phyloP scores from a whole-genome alignment of 225 moss, liverwort and hornwort genomes.

The Marchantia polymorpha region DNA sequence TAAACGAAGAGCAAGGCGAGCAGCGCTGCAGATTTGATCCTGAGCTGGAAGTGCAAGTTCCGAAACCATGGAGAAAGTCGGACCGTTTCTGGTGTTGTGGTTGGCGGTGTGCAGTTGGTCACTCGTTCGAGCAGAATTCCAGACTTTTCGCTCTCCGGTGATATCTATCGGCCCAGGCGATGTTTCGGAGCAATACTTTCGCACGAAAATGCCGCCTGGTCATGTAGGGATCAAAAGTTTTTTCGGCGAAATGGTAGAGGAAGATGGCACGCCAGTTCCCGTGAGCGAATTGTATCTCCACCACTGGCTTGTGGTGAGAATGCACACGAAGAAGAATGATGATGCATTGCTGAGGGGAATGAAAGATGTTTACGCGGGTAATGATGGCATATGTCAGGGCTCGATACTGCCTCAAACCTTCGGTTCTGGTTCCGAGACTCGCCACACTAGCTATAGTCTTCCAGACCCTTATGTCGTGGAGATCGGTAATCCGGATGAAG shows the following conservation, averaged over 20 bases:
- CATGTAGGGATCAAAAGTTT: constrained; percentile 24
- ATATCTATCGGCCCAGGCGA: constrained; percentile 21
- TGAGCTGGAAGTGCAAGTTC: too few relatives aligned
- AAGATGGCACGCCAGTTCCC: constrained; percentile 10
- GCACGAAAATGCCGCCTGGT: constrained; percentile 16
- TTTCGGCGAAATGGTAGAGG: constrained; percentile 23
- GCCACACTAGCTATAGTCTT: constrained; percentile 20
- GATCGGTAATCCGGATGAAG: constrained; percentile 19
- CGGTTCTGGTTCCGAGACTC: constrained; percentile 35
- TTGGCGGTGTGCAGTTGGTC: not conserved
- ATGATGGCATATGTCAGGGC: constrained; percentile 19
- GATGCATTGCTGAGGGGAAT: not conserved
- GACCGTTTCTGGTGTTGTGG: not conserved
- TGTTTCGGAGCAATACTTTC: not conserved
- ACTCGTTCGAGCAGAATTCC: not conserved
- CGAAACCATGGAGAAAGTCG: not conserved
- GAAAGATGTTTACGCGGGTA: not conserved
- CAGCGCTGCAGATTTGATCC: too few relatives aligned
- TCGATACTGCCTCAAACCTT: constrained; percentile 1
- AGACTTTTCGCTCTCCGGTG: constrained; percentile 20
- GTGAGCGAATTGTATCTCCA: constrained; percentile 23
- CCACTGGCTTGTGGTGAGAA: not conserved
- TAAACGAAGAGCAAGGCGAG: too few relatives aligned
- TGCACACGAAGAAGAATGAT: not conserved
- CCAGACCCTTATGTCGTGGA: constrained; percentile 32